phyloP scores from a whole-genome alignment of 371 early-diverging fungal genomes.

The Mortierella sp. region DNA sequence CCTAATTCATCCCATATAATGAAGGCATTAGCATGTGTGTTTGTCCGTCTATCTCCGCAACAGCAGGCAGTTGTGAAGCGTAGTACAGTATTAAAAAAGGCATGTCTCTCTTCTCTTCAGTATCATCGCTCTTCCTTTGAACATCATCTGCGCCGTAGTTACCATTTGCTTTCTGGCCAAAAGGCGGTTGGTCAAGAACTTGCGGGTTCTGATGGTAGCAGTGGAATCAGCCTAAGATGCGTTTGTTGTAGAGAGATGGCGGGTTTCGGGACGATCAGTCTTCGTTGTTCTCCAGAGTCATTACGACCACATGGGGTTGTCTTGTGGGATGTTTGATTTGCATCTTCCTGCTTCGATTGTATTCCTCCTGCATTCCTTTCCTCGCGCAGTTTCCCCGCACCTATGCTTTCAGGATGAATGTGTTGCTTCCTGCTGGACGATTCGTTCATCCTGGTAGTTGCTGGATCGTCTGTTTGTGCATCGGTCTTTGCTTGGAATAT shows the following conservation, averaged over 20 bases:
- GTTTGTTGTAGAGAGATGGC: conserved; percentile 11
- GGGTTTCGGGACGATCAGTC: conserved; percentile 10
- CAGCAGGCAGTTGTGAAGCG: neutral
- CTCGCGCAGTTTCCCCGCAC: neutral
- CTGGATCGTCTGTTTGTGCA: neutral
- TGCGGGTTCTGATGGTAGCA: conserved; percentile 98
- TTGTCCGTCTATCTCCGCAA: no score
- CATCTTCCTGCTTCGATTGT: neutral
- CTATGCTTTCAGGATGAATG: neutral
- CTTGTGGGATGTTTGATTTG: neutral
- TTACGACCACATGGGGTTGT: neutral
- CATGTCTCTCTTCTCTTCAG: neutral
- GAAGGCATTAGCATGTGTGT: neutral
- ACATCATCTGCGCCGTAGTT: conserved; percentile 22
- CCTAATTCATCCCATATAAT: conserved; percentile 35
- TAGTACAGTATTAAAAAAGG: neutral
- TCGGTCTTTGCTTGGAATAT: neutral
- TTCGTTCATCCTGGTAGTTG: neutral
- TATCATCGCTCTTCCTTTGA: neutral
- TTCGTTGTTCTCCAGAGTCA: neutral
- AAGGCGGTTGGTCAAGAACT: conserved; percentile 99
- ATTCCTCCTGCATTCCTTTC: neutral
- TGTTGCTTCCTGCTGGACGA: neutral
- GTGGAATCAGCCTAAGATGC: conserved; percentile 75
- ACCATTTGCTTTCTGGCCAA: conserved; percentile 98